Conservation (phyloP, 768 basidiomycete species). For the Trametes maxima region DNA sequence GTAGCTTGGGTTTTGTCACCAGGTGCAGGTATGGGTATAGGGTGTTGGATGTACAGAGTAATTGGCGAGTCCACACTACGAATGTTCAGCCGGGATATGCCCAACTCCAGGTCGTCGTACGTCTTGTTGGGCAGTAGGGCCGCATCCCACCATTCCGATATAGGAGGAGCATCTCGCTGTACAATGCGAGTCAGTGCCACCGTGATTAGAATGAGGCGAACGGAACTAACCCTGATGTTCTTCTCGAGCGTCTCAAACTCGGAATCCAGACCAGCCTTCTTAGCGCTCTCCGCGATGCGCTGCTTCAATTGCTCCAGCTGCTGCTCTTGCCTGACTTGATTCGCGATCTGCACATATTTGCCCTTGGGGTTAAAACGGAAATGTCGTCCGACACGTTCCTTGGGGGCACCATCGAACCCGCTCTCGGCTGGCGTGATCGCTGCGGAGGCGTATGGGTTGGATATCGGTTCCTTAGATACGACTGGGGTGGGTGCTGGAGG, state of each 20-base stretch:
- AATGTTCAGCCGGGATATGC: conserved; percentile 62
- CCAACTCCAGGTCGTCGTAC: conserved; percentile 73
- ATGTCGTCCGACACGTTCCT: conserved; percentile 65
- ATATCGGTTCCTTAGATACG: conserved; percentile 41
- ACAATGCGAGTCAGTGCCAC: not conserved
- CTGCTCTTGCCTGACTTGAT: conserved; percentile 69
- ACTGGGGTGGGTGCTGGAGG: conserved; percentile 44
- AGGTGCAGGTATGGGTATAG: conserved; percentile 92
- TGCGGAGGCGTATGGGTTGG: conserved; percentile 79
- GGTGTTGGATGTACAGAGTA: conserved; percentile 92
- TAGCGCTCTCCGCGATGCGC: conserved; percentile 88
- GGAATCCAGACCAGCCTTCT: conserved; percentile 92
- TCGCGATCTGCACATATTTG: conserved; percentile 78
- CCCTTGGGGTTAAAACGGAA: conserved; percentile 93
- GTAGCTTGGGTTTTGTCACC: conserved; percentile 78
- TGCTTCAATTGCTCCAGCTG: conserved; percentile 91
- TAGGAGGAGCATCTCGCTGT: conserved; percentile 84
- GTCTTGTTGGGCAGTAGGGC: conserved; percentile 77
- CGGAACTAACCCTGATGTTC: conserved; percentile 70
- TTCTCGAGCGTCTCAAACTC: conserved; percentile 92
- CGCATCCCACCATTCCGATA: conserved; percentile 97
- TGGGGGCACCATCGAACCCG: conserved; percentile 73
- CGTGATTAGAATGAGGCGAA: not conserved
- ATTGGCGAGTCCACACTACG: conserved; percentile 72
- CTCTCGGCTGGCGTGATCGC: conserved; percentile 52